Percentiles rank a stretch among this genome's conserved stretches.
These are phyloP conservation scores for Ganoderma boninense DNA, from an alignment of 1,284 basidiomycete species.

Conservation along the genomic window DNA sequence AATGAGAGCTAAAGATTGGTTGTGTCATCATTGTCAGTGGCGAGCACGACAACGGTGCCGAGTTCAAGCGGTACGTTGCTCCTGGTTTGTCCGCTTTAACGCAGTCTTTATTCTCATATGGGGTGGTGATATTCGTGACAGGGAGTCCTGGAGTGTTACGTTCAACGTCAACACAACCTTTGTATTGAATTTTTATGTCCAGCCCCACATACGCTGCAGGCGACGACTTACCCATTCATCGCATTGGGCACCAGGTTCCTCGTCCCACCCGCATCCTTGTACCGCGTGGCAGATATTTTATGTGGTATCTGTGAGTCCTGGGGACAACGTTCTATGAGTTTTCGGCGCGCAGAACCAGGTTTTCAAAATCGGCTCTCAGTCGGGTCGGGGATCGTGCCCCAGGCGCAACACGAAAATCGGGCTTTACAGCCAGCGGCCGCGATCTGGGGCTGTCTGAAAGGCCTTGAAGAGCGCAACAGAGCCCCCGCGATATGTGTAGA, in stretches of 20 bases:
- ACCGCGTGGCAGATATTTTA: no score
- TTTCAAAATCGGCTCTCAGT: no score
- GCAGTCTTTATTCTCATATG: constrained; percentile 68
- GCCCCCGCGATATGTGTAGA: no score
- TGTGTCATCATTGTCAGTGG: constrained; percentile 87
- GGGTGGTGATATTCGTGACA: constrained; percentile 85
- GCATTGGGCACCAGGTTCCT: constrained; percentile 69
- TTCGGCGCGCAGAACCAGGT: no score
- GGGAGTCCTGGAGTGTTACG: constrained; percentile 86
- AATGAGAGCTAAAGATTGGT: constrained; percentile 78
- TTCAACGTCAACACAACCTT: not conserved
- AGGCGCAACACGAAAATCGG: no score
- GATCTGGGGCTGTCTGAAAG: no score
- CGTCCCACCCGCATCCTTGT: no score
- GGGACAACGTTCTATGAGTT: no score
- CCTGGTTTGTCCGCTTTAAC: not conserved
- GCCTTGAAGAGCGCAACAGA: no score
- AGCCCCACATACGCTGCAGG: constrained; percentile 88
- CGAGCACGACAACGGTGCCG: constrained; percentile 89
- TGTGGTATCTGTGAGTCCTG: no score
- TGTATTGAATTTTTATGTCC: constrained; percentile 19
- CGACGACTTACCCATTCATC: constrained; percentile 92
- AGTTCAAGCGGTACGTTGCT: constrained; percentile 80
- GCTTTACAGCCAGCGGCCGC: no score
- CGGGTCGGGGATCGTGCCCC: no score